A percentile compares a stretch with the other conserved stretches of the same genome.
Evolutionary conservation across 345 rosid genomes (phyloP).

Genomic region (Nephelium lappaceum): DNA sequence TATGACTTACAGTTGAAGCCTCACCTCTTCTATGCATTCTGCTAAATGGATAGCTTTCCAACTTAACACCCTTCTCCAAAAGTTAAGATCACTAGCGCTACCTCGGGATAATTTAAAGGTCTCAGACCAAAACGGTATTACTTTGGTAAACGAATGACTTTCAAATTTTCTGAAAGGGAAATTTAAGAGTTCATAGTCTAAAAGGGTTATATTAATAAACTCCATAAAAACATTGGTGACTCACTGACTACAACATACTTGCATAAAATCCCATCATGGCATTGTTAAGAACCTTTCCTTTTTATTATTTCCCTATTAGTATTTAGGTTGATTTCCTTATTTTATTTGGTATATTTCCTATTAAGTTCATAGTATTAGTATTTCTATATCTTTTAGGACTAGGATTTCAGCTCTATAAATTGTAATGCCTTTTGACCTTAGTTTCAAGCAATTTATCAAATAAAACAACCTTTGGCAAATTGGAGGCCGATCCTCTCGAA

Average conservation of each 20-base stretch:
- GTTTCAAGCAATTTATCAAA: not conserved
- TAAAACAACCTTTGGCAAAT: not conserved
- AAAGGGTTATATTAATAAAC: not conserved
- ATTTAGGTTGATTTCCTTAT: too few species aligned
- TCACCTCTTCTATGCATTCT: slow-evolving; percentile 4
- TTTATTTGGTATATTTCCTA: too few species aligned
- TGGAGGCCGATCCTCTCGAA: not conserved
- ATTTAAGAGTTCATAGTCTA: not conserved
- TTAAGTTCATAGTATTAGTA: too few species aligned
- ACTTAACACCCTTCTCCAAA: not conserved
- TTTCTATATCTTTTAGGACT: not conserved
- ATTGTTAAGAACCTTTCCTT: too few species aligned
- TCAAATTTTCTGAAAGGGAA: not conserved
- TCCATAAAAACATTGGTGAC: not conserved
- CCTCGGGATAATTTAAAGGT: not conserved
- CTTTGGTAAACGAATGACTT: not conserved
- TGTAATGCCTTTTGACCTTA: not conserved
- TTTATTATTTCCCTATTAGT: too few species aligned
- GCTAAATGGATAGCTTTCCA: not conserved
- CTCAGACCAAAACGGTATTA: not conserved
- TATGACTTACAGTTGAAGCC: not conserved
- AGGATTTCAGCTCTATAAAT: too few species aligned
- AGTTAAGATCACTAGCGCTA: slow-evolving; percentile 1
- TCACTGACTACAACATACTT: not conserved
- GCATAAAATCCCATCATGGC: not conserved